Conservation (phyloP, 2,329 filamentous ascomycete genomes). For the Pseudocercospora eumusae region DNA sequence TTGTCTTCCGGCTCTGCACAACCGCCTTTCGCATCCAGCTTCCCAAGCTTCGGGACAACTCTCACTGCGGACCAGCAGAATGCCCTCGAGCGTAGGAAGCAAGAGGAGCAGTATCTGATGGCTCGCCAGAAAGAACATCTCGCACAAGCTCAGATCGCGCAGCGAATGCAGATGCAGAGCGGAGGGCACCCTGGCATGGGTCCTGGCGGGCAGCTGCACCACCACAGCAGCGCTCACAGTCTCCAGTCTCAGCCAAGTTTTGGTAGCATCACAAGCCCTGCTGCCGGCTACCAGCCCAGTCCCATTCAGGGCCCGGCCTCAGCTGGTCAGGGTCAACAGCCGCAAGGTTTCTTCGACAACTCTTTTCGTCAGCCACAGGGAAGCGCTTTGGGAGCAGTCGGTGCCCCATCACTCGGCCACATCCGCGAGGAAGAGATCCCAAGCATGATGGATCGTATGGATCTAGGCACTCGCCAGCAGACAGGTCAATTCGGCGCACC, state of each 20-base stretch:
- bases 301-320: constrained; percentile 51
- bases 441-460: constrained; percentile 63
- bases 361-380: constrained; percentile 46
- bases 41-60: constrained; percentile 94
- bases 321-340: constrained; percentile 33
- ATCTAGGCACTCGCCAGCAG: constrained; percentile 53
- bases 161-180: constrained; percentile 66
- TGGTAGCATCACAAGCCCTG: constrained; percentile 86
- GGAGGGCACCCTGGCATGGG: constrained; percentile 47
- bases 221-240: constrained; percentile 93
- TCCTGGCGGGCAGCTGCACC: constrained; percentile 66
- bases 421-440: constrained; percentile 71
- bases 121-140: constrained; percentile 93
- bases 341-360: constrained; percentile 71
- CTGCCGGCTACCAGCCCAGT: constrained; percentile 58
- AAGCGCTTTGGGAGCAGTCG: constrained; percentile 48
- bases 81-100: constrained; percentile 90
- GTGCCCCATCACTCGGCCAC: constrained; percentile 47
- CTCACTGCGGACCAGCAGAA: constrained; percentile 98
- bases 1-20: constrained; percentile 45
- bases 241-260: constrained; percentile 97
- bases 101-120: constrained; percentile 97
- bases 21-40: constrained; percentile 87
- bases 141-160: constrained; percentile 78
- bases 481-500: constrained; percentile 52